Evolutionary conservation across 768 basidiomycete genomes (phyloP).

Genomic region (Xerocomus spinulosus): DNA sequence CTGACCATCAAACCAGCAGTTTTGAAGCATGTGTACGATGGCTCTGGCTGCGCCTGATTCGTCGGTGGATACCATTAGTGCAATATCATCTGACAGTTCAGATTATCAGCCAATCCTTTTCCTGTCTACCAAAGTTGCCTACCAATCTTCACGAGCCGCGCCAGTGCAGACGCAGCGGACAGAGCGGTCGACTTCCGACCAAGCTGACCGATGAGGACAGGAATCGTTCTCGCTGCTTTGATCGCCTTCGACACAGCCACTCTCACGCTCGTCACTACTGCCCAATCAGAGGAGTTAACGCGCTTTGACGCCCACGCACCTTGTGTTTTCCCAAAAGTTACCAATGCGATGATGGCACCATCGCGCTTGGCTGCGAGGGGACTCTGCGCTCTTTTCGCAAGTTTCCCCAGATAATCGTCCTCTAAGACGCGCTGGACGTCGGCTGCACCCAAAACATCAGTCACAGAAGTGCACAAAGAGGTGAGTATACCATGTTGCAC

Average conservation of each 20-base stretch:
- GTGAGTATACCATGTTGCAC: constrained; percentile 13
- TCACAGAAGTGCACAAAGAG: not conserved
- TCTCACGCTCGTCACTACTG: not conserved
- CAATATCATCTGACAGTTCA: constrained; percentile 15
- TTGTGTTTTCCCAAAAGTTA: constrained; percentile 10
- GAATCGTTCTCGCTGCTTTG: constrained; percentile 10
- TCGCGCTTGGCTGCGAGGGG: constrained; percentile 7
- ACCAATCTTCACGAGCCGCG: constrained; percentile 18
- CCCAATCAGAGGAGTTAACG: not conserved
- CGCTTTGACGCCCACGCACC: not conserved
- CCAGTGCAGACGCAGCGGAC: constrained; percentile 17
- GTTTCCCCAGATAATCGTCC: constrained; percentile 6
- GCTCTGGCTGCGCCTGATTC: not conserved
- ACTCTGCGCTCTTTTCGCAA: constrained; percentile 15
- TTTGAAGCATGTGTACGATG: constrained; percentile 21
- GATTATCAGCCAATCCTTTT: not conserved
- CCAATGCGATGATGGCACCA: constrained; percentile 17
- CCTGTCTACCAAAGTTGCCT: not conserved
- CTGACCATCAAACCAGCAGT: constrained; percentile 28
- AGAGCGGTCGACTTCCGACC: constrained; percentile 15
- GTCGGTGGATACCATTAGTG: constrained; percentile 3
- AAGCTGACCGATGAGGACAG: constrained; percentile 15
- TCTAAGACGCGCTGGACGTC: constrained; percentile 5
- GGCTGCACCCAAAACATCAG: not conserved
- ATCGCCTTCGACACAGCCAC: constrained; percentile 13